Base-by-base conservation (phyloP, 441 rosid species). In the Bocquillonia castaneifolia region DNA sequence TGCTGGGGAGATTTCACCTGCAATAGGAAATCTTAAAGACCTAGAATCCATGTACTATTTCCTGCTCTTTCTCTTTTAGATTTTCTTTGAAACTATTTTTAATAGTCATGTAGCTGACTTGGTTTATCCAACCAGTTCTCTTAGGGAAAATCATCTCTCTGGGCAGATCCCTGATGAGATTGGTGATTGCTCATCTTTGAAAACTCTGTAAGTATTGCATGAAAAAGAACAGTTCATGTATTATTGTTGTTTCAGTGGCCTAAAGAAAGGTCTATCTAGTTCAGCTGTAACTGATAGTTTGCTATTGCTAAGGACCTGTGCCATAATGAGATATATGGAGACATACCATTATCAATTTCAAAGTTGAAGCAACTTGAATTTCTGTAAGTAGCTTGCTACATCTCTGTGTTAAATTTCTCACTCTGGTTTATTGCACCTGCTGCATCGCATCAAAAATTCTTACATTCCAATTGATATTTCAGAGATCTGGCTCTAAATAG, bases 91-190 rank as follows among this genome's bases (percentile, higher is more conserved):
- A n/a, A n/a, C n/a, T n/a, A n/a, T n/a, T n/a, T n/a, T n/a, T n/a
- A n/a, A n/a, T n/a, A n/a, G n/a, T n/a, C n/a, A n/a, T n/a, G n/a
- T n/a, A n/a, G n/a, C n/a, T n/a, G n/a, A n/a, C n/a, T n/a, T n/a
- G n/a, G n/a, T n/a, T n/a, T 66, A 6, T 55, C 76, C 45, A 63
- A 50, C 12, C 71, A 93, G 96, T 68, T 96, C 88, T 77, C 86
- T 93, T 8, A 80, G 83, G 65, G 88, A 87, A 59, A 93, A 93
- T 74, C 85, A 65, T 63, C 84, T 93, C 34, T 81, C 93, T 4
- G 97, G 97, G 32, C 98, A 93, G 78, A 93, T 93, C 45, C 97
- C 97, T 31, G 97, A 86, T 74, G 98, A 93, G 82, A 93, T 93
- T 63, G 98, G 97, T 55, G 94, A 89, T 68, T 93, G 97, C 69